A percentile compares a stretch with the other conserved stretches of the same genome.
Evolutionary conservation across 768 basidiomycete species (phyloP).

Genomic region (Boletellus ananas): DNA sequence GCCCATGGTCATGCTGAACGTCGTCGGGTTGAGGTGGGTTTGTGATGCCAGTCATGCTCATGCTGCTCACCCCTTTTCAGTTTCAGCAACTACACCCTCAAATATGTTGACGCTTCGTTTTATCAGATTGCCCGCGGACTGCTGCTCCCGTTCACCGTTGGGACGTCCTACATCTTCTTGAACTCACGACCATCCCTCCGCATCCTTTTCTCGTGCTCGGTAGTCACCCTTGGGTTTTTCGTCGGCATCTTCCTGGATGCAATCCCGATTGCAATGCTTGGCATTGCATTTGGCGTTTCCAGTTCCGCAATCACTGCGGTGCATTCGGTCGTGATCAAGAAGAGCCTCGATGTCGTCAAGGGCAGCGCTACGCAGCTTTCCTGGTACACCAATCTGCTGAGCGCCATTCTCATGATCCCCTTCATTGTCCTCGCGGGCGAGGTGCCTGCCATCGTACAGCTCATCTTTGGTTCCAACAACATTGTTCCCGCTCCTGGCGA

Average conservation of each 20-base stretch:
- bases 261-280: slow-evolving; percentile 52
- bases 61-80: slow-evolving; percentile 35
- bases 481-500: slow-evolving; percentile 35
- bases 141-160: slow-evolving; percentile 90
- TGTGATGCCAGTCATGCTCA: background rate
- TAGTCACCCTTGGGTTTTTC: slow-evolving; percentile 93
- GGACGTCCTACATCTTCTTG: slow-evolving; percentile 78
- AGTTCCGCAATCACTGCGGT: slow-evolving; percentile 84
- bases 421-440: slow-evolving; percentile 76
- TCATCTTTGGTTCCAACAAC: slow-evolving; percentile 51
- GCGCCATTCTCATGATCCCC: slow-evolving; percentile 68
- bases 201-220: slow-evolving; percentile 67
- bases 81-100: slow-evolving; percentile 86
- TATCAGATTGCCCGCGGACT: slow-evolving; percentile 95
- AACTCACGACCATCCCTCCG: slow-evolving; percentile 69
- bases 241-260: slow-evolving; percentile 80
- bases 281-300: slow-evolving; percentile 76
- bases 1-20: slow-evolving; percentile 73
- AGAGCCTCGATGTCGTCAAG: slow-evolving; percentile 71
- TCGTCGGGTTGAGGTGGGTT: slow-evolving; percentile 74
- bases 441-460: slow-evolving; percentile 52
- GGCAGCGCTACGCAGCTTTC: slow-evolving; percentile 82
- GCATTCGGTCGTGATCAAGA: slow-evolving; percentile 94
- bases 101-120: slow-evolving; percentile 93
- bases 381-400: slow-evolving; percentile 89